Base-by-base conservation (phyloP, 2,329 filamentous ascomycete species). In the Aspergillus japonicus region DNA sequence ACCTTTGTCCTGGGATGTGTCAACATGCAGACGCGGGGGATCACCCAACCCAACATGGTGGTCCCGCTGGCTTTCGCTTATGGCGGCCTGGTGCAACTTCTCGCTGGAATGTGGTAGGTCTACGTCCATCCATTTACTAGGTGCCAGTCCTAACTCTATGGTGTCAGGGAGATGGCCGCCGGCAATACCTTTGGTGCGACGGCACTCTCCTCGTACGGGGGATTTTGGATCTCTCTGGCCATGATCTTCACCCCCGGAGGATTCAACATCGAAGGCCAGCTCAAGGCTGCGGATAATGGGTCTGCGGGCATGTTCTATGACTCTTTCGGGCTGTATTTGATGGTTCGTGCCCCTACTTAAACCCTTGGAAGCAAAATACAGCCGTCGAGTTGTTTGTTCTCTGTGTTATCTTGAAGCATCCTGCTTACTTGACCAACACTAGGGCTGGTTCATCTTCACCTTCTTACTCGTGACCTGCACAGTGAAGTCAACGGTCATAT, bases 121-220 rank as follows among this genome's bases (percentile, higher is more conserved):
- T 23, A 52, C 58, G 3, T 5, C 16, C 4, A 14, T 19, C 3
- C 31, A 19, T 7, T 3, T 23, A 10, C 16, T 26, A 11, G 6
- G 19, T n/a, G 14, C 14, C 3, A 10, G 11, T 11, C 19, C 29
- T 14, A 2, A 35, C 7, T 14, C 4, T 21, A 2, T 0, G 16
- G 5, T 26, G 10, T 24, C 61, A 90, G 88, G 88, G 89, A 92
- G 76, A 90, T 92, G 84, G 88, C 89, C 14, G 82, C 89, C 7
- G 89, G 89, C 51, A 92, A 92, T 80, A 92, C 89, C 4, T 92
- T 92, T 64, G 89, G 89, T 78, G 89, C 89, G 33, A 91, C 89
- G 2, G 89, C 89, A 1, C 78, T 92, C 49, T 89, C 88, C 4
- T 92, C 89, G 0, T 92, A 89, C 69, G 89, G 89, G 62, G 89